Conservation (phyloP, 164 flowering plant species). For the Amborella trichopoda region DNA sequence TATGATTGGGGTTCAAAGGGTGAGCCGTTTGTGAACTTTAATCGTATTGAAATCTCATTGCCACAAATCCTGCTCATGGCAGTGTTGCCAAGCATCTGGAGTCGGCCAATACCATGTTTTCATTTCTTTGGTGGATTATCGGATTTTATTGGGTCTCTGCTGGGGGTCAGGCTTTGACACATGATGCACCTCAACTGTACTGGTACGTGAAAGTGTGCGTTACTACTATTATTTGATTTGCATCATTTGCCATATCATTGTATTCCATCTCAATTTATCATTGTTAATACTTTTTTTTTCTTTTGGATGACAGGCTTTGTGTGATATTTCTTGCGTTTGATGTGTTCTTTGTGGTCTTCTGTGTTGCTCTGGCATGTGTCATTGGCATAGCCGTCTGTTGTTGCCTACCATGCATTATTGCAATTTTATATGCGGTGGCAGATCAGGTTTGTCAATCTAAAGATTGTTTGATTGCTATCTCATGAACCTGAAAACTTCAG, state of each 20-base stretch:
- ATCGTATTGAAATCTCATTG: too few relatives aligned
- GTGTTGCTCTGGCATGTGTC: slow-evolving; percentile 66
- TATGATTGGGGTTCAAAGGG: too few relatives aligned
- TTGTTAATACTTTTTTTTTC: not conserved
- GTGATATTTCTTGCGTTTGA: slow-evolving; percentile 63
- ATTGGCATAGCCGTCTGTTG: slow-evolving; percentile 87
- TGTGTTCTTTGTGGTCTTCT: slow-evolving; percentile 65
- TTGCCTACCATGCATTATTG: slow-evolving; percentile 79
- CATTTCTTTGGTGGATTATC: slow-evolving; percentile 82
- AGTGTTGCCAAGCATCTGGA: slow-evolving; percentile 65
- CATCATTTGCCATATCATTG: not conserved
- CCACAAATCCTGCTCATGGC: too few relatives aligned
- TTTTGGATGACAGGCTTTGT: slow-evolving; percentile 58
- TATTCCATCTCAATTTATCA: not conserved
- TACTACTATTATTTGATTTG: not conserved
- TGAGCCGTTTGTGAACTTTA: too few relatives aligned
- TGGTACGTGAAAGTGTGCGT: slow-evolving; percentile 27
- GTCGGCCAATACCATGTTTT: slow-evolving; percentile 81
- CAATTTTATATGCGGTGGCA: slow-evolving; percentile 58
- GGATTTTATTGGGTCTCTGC: slow-evolving; percentile 85
- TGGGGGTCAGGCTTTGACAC: slow-evolving; percentile 42
- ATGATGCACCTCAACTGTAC: slow-evolving; percentile 67
- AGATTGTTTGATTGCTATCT: too few relatives aligned
- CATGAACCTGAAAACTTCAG: too few relatives aligned
- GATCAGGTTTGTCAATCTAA: slow-evolving; percentile 39